Evolutionary conservation across 139 green algal genomes (phyloP).

Genomic region (Chlorella sp.): DNA sequence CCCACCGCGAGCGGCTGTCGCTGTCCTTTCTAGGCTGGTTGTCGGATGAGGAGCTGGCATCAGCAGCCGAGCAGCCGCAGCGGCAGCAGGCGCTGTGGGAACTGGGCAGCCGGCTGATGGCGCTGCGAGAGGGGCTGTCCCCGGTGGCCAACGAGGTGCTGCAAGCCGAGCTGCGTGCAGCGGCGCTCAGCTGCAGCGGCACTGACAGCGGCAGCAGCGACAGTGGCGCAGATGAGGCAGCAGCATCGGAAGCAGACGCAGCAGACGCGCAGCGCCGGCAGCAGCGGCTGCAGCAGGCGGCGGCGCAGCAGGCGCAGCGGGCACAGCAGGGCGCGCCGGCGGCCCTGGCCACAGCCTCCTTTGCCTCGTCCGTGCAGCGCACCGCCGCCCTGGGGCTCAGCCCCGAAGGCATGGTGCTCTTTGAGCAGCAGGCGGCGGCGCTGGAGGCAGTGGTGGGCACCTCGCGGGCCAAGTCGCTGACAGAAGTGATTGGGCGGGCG

Average conservation of each 20-base stretch:
- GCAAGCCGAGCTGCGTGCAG: constrained; percentile 18
- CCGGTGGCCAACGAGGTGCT: constrained; percentile 6
- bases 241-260: background rate
- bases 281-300: background rate
- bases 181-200: constrained; percentile 2
- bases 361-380: background rate
- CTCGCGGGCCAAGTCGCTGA: constrained; percentile 21
- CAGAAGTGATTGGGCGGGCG: constrained; percentile 41
- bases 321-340: constrained; percentile 17
- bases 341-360: background rate
- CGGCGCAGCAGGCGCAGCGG: constrained; percentile 26
- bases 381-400: constrained; percentile 37
- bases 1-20: constrained; percentile 34
- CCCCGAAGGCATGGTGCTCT: constrained; percentile 40
- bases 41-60: constrained; percentile 30
- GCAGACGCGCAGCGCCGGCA: background rate
- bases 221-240: background rate
- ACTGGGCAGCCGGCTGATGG: constrained; percentile 44
- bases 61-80: background rate
- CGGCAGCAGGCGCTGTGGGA: constrained; percentile 40
- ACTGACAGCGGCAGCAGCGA: constrained; percentile 4
- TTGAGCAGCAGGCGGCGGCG: constrained; percentile 55
- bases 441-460: constrained; percentile 45
- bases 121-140: constrained; percentile 34
- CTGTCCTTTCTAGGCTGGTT: constrained; percentile 39